A percentile compares a stretch with the other conserved stretches of the same genome.
phyloP scores from a whole-genome alignment of 768 basidiomycete genomes.

The Pholiota microspora region DNA sequence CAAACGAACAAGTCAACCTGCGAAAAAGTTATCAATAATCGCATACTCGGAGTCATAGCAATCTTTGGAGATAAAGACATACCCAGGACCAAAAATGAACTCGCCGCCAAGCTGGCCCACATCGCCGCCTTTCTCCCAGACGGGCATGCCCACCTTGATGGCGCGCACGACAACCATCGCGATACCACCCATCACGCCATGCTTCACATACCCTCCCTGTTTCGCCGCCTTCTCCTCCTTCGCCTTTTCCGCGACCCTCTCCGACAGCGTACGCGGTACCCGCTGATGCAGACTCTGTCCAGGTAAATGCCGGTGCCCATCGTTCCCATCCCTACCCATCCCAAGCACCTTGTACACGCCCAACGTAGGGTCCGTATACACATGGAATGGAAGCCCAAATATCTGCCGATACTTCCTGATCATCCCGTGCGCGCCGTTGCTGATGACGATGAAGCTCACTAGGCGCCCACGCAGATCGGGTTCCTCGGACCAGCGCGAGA shows the following conservation, averaged over 20 bases:
- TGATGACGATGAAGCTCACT: constrained; percentile 69
- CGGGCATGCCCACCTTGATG: constrained; percentile 72
- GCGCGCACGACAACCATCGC: constrained; percentile 74
- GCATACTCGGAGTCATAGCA: background rate
- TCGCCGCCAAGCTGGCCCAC: constrained; percentile 85
- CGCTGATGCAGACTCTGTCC: background rate
- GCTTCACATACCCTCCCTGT: constrained; percentile 56
- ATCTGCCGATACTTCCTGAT: constrained; percentile 78
- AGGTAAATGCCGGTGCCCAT: constrained; percentile 4
- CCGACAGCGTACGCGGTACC: constrained; percentile 3
- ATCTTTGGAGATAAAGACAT: constrained; percentile 14
- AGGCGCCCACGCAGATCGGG: constrained; percentile 25
- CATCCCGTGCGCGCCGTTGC: constrained; percentile 76
- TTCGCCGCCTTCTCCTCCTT: constrained; percentile 6
- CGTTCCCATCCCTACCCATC: constrained; percentile 45
- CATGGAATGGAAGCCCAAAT: constrained; percentile 64
- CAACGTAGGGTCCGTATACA: constrained; percentile 80
- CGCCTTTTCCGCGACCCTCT: constrained; percentile 6
- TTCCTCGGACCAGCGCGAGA: constrained; percentile 22
- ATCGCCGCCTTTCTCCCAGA: constrained; percentile 81
- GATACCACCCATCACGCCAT: constrained; percentile 63
- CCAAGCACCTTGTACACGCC: constrained; percentile 72
- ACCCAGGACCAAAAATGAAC: constrained; percentile 59
- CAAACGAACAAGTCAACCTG: constrained; percentile 67
- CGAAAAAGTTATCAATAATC: background rate